phyloP scores from a whole-genome alignment of 2,329 filamentous ascomycete species.

The Dactylella cylindrospora region DNA sequence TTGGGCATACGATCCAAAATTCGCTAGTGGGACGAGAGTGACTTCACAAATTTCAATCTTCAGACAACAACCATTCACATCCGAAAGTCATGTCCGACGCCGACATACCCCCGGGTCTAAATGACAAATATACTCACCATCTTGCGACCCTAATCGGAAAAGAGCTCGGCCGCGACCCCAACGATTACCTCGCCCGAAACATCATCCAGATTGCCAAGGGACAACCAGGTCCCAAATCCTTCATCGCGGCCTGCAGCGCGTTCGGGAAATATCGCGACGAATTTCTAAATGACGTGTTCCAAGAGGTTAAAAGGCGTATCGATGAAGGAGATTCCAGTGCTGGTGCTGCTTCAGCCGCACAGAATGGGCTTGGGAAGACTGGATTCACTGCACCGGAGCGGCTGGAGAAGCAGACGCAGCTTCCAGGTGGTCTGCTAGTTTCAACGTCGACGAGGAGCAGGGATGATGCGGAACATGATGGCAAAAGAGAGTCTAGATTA shows the following conservation, averaged over 20 bases:
- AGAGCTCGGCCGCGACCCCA: constrained; percentile 45
- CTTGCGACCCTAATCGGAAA: constrained; percentile 45
- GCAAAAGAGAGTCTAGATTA: constrained; percentile 47
- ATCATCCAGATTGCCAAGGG: constrained; percentile 48
- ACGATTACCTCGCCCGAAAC: constrained; percentile 48
- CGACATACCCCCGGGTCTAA: constrained; percentile 46
- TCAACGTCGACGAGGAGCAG: constrained; percentile 37
- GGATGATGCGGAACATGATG: constrained; percentile 38
- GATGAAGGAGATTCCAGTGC: constrained; percentile 42
- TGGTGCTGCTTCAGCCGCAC: neutral
- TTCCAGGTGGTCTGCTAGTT: constrained; percentile 48
- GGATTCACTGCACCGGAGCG: constrained; percentile 27
- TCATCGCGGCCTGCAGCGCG: constrained; percentile 47
- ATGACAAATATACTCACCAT: constrained; percentile 46
- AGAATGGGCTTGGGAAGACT: constrained; percentile 10
- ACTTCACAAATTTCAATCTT: too few species aligned
- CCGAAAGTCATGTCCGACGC: constrained; percentile 29
- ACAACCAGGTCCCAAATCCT: constrained; percentile 49
- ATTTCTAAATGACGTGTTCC: constrained; percentile 48
- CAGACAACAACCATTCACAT: constrained; percentile 8
- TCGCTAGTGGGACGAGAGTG: too few species aligned
- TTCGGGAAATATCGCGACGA: constrained; percentile 48
- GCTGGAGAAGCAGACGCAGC: constrained; percentile 32
- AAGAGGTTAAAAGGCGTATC: constrained; percentile 46
- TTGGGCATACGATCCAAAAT: too few species aligned